Evolutionary conservation across 2,329 filamentous ascomycete species (phyloP), one percentile per base, ranked within the genome.

Genomic region (Ascocoryne sarcoides): DNA sequence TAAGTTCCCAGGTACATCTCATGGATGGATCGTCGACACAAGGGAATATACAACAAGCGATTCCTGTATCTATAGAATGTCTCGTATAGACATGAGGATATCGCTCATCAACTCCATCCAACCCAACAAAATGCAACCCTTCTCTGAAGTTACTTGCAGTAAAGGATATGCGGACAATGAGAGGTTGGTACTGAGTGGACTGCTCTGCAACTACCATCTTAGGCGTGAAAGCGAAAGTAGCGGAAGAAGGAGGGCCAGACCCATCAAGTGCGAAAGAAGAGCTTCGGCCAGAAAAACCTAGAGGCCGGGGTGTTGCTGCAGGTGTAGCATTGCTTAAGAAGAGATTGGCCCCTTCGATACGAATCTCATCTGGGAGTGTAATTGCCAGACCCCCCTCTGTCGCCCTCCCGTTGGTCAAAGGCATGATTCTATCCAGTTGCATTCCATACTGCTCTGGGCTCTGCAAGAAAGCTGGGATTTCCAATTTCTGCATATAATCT

Each of bases 81-180:
- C 81, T 82, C 0, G 90, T 94, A 61, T 94, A 98, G 36, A 85
- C 80, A 65, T 98, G 90, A 0, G 92, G 88, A 60, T 89, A 98
- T 46, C 89, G 76, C 41, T 71, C 70, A 59, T 95, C 90, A 37
- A 80, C 76, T 42, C 81, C 79, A 32, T 87, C 79, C 28, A 92
- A 75, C 3, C 92, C 89, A 12, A 93, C 85, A 62, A 95, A 98
- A 45, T 95, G 89, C 43, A 96, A 62, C 16, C 87, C 90, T 60
- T 98, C 92, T 33, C 86, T 75, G 37, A 89, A 81, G 51, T 77
- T 76, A 37, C 76, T 77, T 23, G 86, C 76, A 16, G 71, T 68
- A 57, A 95, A 98, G 23, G 92, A 84, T 42, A 95, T 82, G 34
- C 73, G 71, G 32, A 86, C 59, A 35, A 67, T 73, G 36, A 85